Evolutionary conservation across 495 filamentous ascomycete species (phyloP).

Genomic region (Hypoxylon crocopeplum): DNA sequence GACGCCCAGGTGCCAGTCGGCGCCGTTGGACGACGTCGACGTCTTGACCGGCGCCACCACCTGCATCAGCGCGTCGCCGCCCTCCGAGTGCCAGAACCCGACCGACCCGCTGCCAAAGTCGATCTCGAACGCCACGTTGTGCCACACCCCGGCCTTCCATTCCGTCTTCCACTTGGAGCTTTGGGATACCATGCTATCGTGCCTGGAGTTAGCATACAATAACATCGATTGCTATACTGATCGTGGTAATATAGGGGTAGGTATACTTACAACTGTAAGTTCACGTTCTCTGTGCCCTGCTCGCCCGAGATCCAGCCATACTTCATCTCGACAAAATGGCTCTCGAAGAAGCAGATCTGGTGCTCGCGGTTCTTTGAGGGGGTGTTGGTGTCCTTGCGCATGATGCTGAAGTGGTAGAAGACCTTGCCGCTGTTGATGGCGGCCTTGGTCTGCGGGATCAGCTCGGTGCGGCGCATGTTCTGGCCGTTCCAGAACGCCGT

Average conservation of each 20-base stretch:
- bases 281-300: slow-evolving; percentile 56
- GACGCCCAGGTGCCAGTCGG: slow-evolving; percentile 78
- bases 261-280: slow-evolving; percentile 52
- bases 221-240: too few relatives aligned
- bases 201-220: too few relatives aligned
- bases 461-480: slow-evolving; percentile 64
- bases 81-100: slow-evolving; percentile 73
- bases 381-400: slow-evolving; percentile 59
- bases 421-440: slow-evolving; percentile 65
- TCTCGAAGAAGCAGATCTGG: slow-evolving; percentile 74
- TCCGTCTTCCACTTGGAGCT: slow-evolving; percentile 52
- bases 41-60: slow-evolving; percentile 63
- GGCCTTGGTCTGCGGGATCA: slow-evolving; percentile 70
- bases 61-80: slow-evolving; percentile 60
- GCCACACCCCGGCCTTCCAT: slow-evolving; percentile 66
- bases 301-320: slow-evolving; percentile 70
- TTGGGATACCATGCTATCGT: slow-evolving; percentile 46
- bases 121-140: slow-evolving; percentile 74
- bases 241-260: too few relatives aligned
- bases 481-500: slow-evolving; percentile 67
- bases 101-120: slow-evolving; percentile 67
- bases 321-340: slow-evolving; percentile 76
- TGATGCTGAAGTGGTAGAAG: slow-evolving; percentile 72
- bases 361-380: slow-evolving; percentile 67
- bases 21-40: slow-evolving; percentile 69